phyloP scores from a whole-genome alignment of 163 green algal genomes.

The Trebouxia gelatinosa region DNA sequence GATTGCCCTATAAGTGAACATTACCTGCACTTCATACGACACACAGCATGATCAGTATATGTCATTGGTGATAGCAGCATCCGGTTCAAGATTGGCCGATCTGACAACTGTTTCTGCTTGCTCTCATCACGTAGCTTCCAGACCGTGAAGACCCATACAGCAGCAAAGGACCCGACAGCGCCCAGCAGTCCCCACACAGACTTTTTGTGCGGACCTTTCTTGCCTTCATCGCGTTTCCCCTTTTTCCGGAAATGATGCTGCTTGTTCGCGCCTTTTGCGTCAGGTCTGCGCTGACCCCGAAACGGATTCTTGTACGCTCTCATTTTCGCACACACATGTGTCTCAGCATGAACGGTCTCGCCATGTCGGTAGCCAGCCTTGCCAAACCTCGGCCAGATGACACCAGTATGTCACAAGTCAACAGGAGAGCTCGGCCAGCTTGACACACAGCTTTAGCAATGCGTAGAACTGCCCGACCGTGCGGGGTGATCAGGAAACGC shows the following conservation, averaged over 20 bases:
- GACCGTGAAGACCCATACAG: neutral
- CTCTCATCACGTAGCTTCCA: conserved; percentile 9
- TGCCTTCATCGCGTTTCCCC: neutral
- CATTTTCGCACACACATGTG: too few species aligned
- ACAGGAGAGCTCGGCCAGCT: too few species aligned
- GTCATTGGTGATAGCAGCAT: conserved; percentile 39
- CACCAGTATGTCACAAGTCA: too few species aligned
- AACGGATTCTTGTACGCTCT: conserved; percentile 5
- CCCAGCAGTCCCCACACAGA: conserved; percentile 4
- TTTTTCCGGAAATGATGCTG: conserved; percentile 5
- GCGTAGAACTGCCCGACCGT: too few species aligned
- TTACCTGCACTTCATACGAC: conserved; percentile 51
- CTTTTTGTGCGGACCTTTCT: neutral
- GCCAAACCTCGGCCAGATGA: too few species aligned
- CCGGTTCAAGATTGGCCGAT: conserved; percentile 23
- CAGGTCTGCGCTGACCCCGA: neutral
- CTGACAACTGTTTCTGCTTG: conserved; percentile 25
- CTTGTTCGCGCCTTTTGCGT: neutral
- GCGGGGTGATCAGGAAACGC: too few species aligned
- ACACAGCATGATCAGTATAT: conserved; percentile 47
- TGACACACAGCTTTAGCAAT: too few species aligned
- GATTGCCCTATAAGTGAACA: too few species aligned
- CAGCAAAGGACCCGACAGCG: conserved; percentile 16
- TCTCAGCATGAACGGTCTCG: too few species aligned
- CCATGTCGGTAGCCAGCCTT: too few species aligned